A percentile compares a stretch with the other conserved stretches of the same genome.
These are phyloP conservation scores for Pyrenophora teres DNA, from an alignment of 2,329 filamentous ascomycete species.

Conservation along the genomic window DNA sequence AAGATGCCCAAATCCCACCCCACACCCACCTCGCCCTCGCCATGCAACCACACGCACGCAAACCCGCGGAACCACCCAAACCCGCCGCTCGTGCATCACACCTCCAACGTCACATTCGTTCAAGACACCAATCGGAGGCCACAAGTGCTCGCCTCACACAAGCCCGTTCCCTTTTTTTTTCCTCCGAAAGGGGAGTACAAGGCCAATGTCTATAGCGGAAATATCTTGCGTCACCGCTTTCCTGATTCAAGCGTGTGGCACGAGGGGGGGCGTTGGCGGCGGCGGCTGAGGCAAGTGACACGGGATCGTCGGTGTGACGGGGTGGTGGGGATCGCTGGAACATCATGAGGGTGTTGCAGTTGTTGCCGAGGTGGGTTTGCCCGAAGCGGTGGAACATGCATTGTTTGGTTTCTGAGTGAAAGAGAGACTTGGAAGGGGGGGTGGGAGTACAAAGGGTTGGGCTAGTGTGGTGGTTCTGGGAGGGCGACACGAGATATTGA, in stretches of 20 bases:
- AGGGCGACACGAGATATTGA: background rate
- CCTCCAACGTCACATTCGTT: constrained; percentile 1
- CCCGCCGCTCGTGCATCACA: background rate
- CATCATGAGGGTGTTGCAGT: background rate
- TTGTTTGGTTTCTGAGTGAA: background rate
- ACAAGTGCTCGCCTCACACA: constrained; percentile 23
- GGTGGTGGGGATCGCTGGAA: background rate
- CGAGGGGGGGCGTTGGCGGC: too few species aligned
- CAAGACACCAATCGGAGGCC: constrained; percentile 38
- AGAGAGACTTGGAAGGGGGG: background rate
- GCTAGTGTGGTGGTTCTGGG: background rate
- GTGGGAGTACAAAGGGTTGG: background rate
- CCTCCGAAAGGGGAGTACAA: too few species aligned
- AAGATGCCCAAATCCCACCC: background rate
- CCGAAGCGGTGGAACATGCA: constrained; percentile 9
- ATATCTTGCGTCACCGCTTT: background rate
- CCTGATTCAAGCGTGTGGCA: background rate
- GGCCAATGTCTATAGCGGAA: too few species aligned
- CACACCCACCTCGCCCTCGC: constrained; percentile 1
- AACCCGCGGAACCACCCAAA: constrained; percentile 2
- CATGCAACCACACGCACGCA: constrained; percentile 21
- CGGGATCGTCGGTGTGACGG: constrained; percentile 5
- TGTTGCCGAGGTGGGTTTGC: background rate
- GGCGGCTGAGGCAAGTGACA: background rate
- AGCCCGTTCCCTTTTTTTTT: background rate